Evolutionary conservation across 805 yeast species (phyloP).

Genomic region (Yarrowia porcina): DNA sequence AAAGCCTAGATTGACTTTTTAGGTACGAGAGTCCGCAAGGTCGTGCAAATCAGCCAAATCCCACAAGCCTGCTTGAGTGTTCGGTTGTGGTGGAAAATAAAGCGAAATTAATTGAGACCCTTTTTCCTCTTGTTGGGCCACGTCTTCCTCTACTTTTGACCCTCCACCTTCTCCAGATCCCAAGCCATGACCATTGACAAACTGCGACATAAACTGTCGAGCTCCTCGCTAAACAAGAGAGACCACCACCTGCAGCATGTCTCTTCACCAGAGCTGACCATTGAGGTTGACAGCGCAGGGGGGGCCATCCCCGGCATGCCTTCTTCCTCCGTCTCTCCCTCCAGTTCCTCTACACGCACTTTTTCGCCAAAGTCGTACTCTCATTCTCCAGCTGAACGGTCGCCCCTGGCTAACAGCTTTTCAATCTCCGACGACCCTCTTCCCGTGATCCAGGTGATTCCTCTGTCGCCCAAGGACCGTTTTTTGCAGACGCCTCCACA

Average conservation of each 20-base stretch:
- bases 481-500: not conserved
- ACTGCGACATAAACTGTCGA: not conserved
- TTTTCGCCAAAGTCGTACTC: conserved; percentile 1
- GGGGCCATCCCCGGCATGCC: not conserved
- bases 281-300: conserved; percentile 13
- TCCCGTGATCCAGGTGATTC: conserved; percentile 12
- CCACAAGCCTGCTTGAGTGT: not conserved
- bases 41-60: not conserved
- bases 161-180: not conserved
- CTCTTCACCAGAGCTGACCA: not conserved
- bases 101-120: not conserved
- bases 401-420: conserved; percentile 4
- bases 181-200: not conserved
- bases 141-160: not conserved
- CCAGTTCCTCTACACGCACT: not conserved
- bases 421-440: not conserved
- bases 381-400: conserved; percentile 3
- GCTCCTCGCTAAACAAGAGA: not conserved
- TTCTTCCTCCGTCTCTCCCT: not conserved
- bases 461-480: conserved; percentile 8
- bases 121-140: not conserved
- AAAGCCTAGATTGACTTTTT: not conserved
- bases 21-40: conserved; percentile 14
- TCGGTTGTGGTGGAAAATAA: not conserved
- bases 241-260: not conserved